Evolutionary conservation across 202 grass and related monocot species (phyloP), one percentile per base, ranked within the genome.

Genomic region (Carex arenaria): DNA sequence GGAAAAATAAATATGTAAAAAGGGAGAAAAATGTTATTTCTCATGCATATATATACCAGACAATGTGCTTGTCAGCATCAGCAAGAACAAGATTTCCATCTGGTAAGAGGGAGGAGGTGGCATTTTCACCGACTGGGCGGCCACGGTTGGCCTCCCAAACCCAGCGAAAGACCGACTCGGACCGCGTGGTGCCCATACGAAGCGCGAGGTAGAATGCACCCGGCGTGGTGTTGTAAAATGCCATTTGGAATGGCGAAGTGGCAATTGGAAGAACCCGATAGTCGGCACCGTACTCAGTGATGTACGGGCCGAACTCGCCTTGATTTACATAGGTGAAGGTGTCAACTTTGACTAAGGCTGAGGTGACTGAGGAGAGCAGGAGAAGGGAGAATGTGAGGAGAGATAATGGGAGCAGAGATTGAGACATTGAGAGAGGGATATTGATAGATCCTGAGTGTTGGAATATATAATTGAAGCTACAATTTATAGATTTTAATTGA

Each of bases 221-320:
- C 4, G 76, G 82, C 0, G 87, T 85, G 77, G 87, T 85, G 82
- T 88, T 88, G 87, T 88, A 88, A 79, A 88, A 88, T 12, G 82
- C 82, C 67, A 88, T 65, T 52, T 87, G 81, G 64, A 87, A 87
- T 3, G 86, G 86, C 42, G 81, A 87, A 1, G 52, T 64, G 45
- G 18, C 26, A 5, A 81, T 49, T 31, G 82, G 82, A 53, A 88
- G 82, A 13, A 85, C 82, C 45, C 87, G 87, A 71, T 88, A 88
- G 76, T 80, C 59, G 56, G 87, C 87, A 53, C 32, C 76, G 76
- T 88, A 88, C 68, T 88, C 87, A 0, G 87, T 81, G 42, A 85
- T 55, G 82, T 81, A 88, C 32, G 86, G 87, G 3, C 82, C 87
- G 19, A 88, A 85, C 66, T 88, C 87, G 3, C 87, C 87, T 55